These are phyloP conservation scores for Fusarium caatingaense DNA, from an alignment of 2,329 filamentous ascomycete species.

Conservation along the genomic window DNA sequence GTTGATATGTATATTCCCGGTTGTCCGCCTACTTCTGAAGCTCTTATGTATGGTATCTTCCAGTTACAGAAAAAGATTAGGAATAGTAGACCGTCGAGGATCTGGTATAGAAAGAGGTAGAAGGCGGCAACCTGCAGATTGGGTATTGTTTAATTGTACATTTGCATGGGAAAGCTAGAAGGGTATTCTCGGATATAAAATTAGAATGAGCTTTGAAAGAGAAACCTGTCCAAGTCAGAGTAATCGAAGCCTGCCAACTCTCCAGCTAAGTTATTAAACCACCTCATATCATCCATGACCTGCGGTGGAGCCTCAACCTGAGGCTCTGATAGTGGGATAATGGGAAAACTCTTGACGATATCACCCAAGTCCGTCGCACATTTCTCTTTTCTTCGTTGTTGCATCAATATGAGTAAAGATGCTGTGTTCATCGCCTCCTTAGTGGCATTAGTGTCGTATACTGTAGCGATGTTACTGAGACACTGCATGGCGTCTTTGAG, in stretches of 20 bases:
- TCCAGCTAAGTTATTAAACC: conserved; percentile 57
- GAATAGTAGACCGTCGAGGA: conserved; percentile 57
- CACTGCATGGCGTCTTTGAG: conserved; percentile 64
- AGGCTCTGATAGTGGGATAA: conserved; percentile 21
- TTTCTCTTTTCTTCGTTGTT: conserved; percentile 63
- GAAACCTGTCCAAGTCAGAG: conserved; percentile 57
- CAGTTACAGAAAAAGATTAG: conserved; percentile 78
- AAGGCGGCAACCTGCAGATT: fast-evolving
- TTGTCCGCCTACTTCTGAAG: conserved; percentile 64
- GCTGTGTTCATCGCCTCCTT: conserved; percentile 66
- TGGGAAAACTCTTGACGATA: conserved; percentile 52
- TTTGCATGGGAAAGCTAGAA: fast-evolving
- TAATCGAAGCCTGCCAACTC: conserved; percentile 58
- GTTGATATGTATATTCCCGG: conserved; percentile 77
- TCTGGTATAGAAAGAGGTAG: conserved; percentile 63
- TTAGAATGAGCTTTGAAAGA: conserved; percentile 38
- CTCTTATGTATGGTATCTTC: conserved; percentile 68
- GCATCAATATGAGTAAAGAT: conserved; percentile 63
- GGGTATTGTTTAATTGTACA: neutral
- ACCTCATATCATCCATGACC: conserved; percentile 40
- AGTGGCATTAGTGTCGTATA: conserved; percentile 60
- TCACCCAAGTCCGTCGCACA: conserved; percentile 52
- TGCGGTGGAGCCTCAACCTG: conserved; percentile 9
- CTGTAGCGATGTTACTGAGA: conserved; percentile 54
- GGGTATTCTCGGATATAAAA: fast-evolving